A percentile compares a stretch with the other conserved stretches of the same genome.
These are phyloP conservation scores for Sphagnurus paluster DNA, from an alignment of 1,284 basidiomycete species.

Conservation along the genomic window DNA sequence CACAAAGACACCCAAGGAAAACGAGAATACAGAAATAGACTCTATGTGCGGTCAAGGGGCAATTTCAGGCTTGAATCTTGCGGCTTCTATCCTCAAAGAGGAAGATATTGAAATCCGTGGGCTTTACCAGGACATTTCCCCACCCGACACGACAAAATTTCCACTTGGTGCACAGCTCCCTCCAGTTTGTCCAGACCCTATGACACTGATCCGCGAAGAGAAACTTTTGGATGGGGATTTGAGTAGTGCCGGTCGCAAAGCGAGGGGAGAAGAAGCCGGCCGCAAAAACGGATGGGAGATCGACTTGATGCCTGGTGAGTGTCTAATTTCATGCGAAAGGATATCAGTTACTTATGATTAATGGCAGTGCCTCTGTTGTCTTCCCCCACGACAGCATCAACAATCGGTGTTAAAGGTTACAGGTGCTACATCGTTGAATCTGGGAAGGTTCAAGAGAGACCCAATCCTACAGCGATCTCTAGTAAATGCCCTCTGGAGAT, in stretches of 20 bases:
- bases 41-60: slow-evolving; percentile 18
- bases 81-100: too few relatives aligned
- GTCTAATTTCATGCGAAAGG: not conserved
- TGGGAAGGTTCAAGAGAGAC: too few relatives aligned
- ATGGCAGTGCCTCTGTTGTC: slow-evolving; percentile 50
- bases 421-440: slow-evolving; percentile 25
- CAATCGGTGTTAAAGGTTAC: slow-evolving; percentile 25
- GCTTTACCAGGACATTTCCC: slow-evolving; percentile 10
- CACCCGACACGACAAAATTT: not conserved
- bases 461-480: too few relatives aligned
- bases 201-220: slow-evolving; percentile 50
- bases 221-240: slow-evolving; percentile 46
- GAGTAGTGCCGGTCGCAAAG: not conserved
- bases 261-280: slow-evolving; percentile 1
- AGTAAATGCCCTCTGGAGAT: too few relatives aligned
- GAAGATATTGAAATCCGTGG: slow-evolving; percentile 14
- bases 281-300: slow-evolving; percentile 9
- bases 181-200: slow-evolving; percentile 22
- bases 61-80: too few relatives aligned
- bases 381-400: slow-evolving; percentile 44
- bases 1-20: not conserved
- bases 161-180: slow-evolving; percentile 8
- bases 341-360: not conserved
- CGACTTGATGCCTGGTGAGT: slow-evolving; percentile 52
- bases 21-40: not conserved